Conservation (phyloP, 106 monocot species). For the Posidonia australis region DNA sequence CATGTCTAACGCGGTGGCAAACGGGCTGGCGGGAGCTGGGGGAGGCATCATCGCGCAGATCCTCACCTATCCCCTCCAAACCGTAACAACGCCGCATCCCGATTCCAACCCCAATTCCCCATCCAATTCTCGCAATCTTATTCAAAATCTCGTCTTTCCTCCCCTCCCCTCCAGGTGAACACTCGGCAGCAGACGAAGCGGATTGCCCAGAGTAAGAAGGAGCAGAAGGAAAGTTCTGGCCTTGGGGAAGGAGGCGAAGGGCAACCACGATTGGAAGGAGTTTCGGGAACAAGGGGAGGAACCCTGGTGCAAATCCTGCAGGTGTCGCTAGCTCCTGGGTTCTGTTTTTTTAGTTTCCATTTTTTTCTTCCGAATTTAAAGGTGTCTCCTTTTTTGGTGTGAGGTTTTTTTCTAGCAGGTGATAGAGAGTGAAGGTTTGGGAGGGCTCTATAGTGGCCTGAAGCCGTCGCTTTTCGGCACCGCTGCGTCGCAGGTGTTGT, state of each 20-base stretch:
- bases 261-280: not conserved
- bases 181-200: conserved; percentile 91
- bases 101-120: not conserved
- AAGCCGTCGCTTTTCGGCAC: conserved; percentile 83
- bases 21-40: conserved; percentile 77
- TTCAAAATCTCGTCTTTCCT: no score
- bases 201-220: conserved; percentile 26
- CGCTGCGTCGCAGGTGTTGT: conserved; percentile 63
- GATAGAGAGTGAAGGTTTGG: conserved; percentile 58
- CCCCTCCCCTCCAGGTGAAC: conserved; percentile 48
- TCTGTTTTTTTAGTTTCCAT: not conserved
- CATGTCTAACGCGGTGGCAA: conserved; percentile 54
- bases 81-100: conserved; percentile 17
- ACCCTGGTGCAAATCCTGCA: conserved; percentile 54
- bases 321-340: conserved; percentile 6
- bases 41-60: conserved; percentile 86
- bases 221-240: not conserved
- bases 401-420: conserved; percentile 23
- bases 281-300: conserved; percentile 2
- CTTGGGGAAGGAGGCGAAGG: not conserved
- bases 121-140: not conserved
- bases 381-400: not conserved
- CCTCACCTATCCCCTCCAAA: conserved; percentile 80
- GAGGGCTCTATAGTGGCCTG: conserved; percentile 81
- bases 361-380: not conserved